Evolutionary conservation across 192 early-diverging fungal species (phyloP), one percentile per base, ranked within the genome.

Genomic region (Podila clonocystis): DNA sequence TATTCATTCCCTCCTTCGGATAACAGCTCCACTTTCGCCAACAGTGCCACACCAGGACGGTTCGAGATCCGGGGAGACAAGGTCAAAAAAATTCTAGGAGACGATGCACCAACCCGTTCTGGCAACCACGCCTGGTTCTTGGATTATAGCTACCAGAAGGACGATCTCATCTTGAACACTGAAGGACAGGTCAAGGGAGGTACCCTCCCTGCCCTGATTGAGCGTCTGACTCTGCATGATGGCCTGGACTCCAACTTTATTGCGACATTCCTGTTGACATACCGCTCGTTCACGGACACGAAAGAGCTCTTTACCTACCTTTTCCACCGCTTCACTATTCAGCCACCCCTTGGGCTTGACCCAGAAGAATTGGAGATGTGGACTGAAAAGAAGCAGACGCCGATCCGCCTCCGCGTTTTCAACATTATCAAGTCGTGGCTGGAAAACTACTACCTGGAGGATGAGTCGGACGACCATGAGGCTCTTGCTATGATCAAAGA

Each of bases 401-500:
- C 95, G 22, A 89, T 99, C 50, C 91, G 96, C 31, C 85, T 97
- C 63, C 94, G 95, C 38, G 95, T 97, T 6, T 97, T 92, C 86
- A 97, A 97, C 73, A 86, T 97, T 41, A 90, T 98, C 82, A 98
- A 97, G 82, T 89, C 88, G 15, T 99, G 97, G 96, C 78, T 97
- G 9, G 97, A 98, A 74, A 91, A 86, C 63, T 93, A 95, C 82
- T 94, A 90, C 66, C 84, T 90, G 38, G 95, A 96, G 67, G 89
- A 91, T 71, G 91, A 94, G 60, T 29, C 36, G 1, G 76, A 79
- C 26, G 93, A 94, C 68, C 84, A 85, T 9, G 72, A 87, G 33
- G 88, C 84, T 20, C 82, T 97, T 26, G 82, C 84, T 50, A 84
- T 84, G 78, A 88, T 96, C 61, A 88, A 88, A 58, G 84, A 87